These are phyloP conservation scores for Dactylellina drechsleri DNA, from an alignment of 2,329 filamentous ascomycete genomes.

Conservation along the genomic window DNA sequence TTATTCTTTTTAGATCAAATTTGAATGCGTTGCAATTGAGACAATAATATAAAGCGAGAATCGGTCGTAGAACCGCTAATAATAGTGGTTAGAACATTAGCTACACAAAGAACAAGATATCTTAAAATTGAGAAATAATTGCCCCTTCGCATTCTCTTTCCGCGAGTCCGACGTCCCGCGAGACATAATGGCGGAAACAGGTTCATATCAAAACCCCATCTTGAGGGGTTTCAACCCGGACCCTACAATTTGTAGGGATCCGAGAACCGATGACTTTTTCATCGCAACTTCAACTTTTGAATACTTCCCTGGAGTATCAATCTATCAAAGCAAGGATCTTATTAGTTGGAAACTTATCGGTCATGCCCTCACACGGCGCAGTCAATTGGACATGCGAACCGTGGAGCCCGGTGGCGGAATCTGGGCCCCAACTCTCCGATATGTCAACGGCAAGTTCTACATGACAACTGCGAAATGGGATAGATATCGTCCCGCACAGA, in stretches of 20 bases:
- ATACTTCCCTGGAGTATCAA: slow-evolving; percentile 71
- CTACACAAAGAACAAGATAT: not conserved
- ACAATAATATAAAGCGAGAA: no score
- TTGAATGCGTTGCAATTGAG: no score
- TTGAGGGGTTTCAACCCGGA: slow-evolving; percentile 72
- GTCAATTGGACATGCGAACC: slow-evolving; percentile 66
- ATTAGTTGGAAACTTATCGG: slow-evolving; percentile 68
- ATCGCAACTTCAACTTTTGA: slow-evolving; percentile 73
- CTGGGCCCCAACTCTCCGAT: slow-evolving; percentile 72
- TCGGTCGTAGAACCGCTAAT: no score
- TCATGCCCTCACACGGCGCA: slow-evolving; percentile 66
- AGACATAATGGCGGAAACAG: slow-evolving; percentile 30
- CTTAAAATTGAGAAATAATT: not conserved
- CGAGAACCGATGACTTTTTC: slow-evolving; percentile 68
- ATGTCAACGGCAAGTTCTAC: slow-evolving; percentile 50
- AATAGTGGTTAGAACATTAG: no score
- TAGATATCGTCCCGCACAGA: slow-evolving; percentile 48
- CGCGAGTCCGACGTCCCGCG: slow-evolving; percentile 25
- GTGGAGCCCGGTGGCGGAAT: slow-evolving; percentile 71
- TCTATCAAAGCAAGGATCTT: slow-evolving; percentile 68
- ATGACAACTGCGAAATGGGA: slow-evolving; percentile 53
- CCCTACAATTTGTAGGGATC: slow-evolving; percentile 64
- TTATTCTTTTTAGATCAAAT: no score
- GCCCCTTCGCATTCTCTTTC: slow-evolving; percentile 28
- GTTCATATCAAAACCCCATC: slow-evolving; percentile 65